Conservation (phyloP, 805 yeast species). For the Candida chauliodis region DNA sequence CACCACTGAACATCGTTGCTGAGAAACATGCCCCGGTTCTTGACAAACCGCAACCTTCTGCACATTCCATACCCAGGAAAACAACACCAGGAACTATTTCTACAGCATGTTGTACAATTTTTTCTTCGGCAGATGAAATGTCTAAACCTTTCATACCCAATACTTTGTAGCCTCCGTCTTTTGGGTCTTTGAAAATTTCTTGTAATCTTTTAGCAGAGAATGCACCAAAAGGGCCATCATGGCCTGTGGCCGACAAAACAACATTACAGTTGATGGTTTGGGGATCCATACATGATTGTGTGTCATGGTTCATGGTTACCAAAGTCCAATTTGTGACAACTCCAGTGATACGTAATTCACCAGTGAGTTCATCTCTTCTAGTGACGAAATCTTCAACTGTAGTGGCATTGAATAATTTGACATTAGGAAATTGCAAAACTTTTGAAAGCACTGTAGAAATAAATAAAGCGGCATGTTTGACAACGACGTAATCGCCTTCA, state of each 20-base stretch:
- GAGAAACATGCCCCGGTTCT: constrained; percentile 87
- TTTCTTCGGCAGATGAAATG: constrained; percentile 76
- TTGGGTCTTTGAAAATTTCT: constrained; percentile 37
- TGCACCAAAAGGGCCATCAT: constrained; percentile 83
- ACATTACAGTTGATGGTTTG: constrained; percentile 67
- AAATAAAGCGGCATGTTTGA: constrained; percentile 76
- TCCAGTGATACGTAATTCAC: constrained; percentile 67
- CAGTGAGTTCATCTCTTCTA: constrained; percentile 53
- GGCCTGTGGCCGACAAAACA: constrained; percentile 72
- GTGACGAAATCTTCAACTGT: constrained; percentile 79
- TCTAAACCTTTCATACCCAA: constrained; percentile 77
- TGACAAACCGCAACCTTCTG: constrained; percentile 73
- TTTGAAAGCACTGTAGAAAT: constrained; percentile 68
- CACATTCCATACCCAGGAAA: constrained; percentile 75
- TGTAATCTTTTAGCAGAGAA: constrained; percentile 65
- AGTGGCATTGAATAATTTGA: constrained; percentile 74
- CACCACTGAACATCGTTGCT: constrained; percentile 76
- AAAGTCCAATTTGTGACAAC: constrained; percentile 83
- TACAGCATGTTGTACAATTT: constrained; percentile 65
- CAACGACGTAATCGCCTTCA: constrained; percentile 77
- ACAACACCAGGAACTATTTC: constrained; percentile 64
- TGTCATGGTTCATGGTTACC: constrained; percentile 71
- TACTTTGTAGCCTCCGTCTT: constrained; percentile 33
- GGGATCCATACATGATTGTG: constrained; percentile 80
- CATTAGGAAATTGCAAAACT: constrained; percentile 68